These are phyloP conservation scores for Aspergillaceae sp. DNA, from an alignment of 2,329 filamentous ascomycete genomes.

Conservation along the genomic window DNA sequence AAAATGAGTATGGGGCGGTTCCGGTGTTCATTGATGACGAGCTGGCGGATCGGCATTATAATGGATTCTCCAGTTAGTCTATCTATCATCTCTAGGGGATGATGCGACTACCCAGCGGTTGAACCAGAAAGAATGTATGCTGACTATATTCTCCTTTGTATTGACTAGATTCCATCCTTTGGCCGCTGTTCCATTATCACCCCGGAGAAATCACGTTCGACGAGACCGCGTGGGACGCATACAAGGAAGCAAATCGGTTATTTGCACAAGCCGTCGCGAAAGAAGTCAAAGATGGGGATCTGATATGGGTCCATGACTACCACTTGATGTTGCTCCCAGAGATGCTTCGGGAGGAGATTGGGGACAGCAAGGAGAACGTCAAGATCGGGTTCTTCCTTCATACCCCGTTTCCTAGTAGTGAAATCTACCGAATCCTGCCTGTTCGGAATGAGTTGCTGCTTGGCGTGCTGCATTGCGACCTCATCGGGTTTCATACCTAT, in stretches of 20 bases:
- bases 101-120: background rate
- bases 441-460: conserved; percentile 81
- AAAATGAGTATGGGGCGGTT: conserved; percentile 79
- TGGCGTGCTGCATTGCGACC: conserved; percentile 83
- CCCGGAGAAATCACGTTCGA: conserved; percentile 97
- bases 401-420: conserved; percentile 91
- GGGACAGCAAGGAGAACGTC: conserved; percentile 72
- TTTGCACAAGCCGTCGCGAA: conserved; percentile 83
- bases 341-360: conserved; percentile 88
- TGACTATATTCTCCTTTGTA: conserved; percentile 5
- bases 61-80: conserved; percentile 83
- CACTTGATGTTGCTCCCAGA: conserved; percentile 94
- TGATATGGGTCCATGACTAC: conserved; percentile 98
- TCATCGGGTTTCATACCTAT: conserved; percentile 97
- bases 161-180: conserved; percentile 77
- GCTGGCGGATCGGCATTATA: conserved; percentile 90
- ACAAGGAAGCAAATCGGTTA: conserved; percentile 82
- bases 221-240: conserved; percentile 86
- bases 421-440: conserved; percentile 92
- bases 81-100: background rate
- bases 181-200: conserved; percentile 98
- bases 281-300: conserved; percentile 83
- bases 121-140: conserved; percentile 2
- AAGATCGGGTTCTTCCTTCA: conserved; percentile 98
- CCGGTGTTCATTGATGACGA: conserved; percentile 93